Evolutionary conservation across 805 yeast genomes (phyloP).

Genomic region (Naumovozyma castellii): DNA sequence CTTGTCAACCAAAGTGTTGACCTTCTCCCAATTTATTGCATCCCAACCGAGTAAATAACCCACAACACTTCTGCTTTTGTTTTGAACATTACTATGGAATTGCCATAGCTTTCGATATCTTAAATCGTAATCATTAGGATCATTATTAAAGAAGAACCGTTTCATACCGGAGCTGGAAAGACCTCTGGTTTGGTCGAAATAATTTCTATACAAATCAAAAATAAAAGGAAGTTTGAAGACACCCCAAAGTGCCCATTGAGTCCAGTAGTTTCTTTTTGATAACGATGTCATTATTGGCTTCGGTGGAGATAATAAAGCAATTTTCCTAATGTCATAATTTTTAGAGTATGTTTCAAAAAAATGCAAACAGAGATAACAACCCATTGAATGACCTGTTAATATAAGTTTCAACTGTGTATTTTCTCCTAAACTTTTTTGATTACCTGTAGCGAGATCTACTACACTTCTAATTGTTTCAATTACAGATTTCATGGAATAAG

Average conservation of each 20-base stretch:
- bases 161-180: constrained; percentile 25
- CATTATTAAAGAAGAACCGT: constrained; percentile 16
- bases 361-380: constrained; percentile 46
- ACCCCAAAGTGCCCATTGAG: constrained; percentile 10
- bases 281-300: constrained; percentile 16
- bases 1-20: constrained; percentile 1
- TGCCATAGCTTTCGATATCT: constrained; percentile 24
- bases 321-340: constrained; percentile 9
- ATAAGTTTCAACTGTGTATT: constrained; percentile 4
- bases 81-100: constrained; percentile 23
- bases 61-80: constrained; percentile 20
- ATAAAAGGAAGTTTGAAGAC: constrained; percentile 18
- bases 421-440: too few species aligned
- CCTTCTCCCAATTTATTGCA: constrained; percentile 17
- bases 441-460: neutral
- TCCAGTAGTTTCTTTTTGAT: constrained; percentile 7
- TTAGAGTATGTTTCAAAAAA: constrained; percentile 30
- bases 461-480: constrained; percentile 3
- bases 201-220: constrained; percentile 22
- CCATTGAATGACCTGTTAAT: constrained; percentile 63
- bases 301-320: constrained; percentile 45
- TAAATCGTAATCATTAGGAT: constrained; percentile 2
- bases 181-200: constrained; percentile 26
- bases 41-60: constrained; percentile 28
- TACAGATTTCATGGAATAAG: constrained; percentile 15